Evolutionary conservation across 1,284 basidiomycete species (phyloP), one percentile per base, ranked within the genome.

Genomic region (Sporisorium scitamineum): DNA sequence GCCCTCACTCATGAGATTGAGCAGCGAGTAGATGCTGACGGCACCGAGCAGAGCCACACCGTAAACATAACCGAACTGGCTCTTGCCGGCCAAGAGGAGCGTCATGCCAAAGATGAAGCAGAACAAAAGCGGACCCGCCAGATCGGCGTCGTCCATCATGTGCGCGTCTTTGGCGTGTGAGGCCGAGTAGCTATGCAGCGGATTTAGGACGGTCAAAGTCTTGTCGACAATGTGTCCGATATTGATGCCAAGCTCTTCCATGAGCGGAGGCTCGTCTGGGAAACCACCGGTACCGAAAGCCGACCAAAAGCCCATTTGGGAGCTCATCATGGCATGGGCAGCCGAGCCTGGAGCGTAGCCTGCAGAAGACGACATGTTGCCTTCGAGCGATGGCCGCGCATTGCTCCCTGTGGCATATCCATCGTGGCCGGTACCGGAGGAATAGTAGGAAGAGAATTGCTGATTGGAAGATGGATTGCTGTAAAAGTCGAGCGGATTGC

Each of bases 91-190:
- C 95, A 98, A 85, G 14, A 85, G 66, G 3, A 85, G 70, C 22
- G 84, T 73, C 76, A 83, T 84, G 32, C 80, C 84, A 62, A 85
- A 85, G 47, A 80, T 96, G 86, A 99, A 98, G 82, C 94, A 94
- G 87, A 98, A 98, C 14, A 98, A 90, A 48, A 99, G 90, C 7
- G 97, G 97, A 0, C 97, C 97, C 10, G 96, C 95, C 29, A 99
- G 89, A 87, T 99, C 97, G 44, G 96, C 95, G 84, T 99, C 97
- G 86, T 99, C 97, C 97, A 99, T 99, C 80, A 99, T 97, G 80
- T 91, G 92, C 70, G 93, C 93, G 80, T 99, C 93, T 31, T 79
- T 78, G 32, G 77, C 62, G 53, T 84, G 82, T 56, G 79, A 62
- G 14, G 82, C 70, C 51, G 80, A 82, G 64, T 97, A 91, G 66